These are phyloP conservation scores for Penicillium vulpinum DNA, from an alignment of 2,329 filamentous ascomycete species.

Conservation along the genomic window DNA sequence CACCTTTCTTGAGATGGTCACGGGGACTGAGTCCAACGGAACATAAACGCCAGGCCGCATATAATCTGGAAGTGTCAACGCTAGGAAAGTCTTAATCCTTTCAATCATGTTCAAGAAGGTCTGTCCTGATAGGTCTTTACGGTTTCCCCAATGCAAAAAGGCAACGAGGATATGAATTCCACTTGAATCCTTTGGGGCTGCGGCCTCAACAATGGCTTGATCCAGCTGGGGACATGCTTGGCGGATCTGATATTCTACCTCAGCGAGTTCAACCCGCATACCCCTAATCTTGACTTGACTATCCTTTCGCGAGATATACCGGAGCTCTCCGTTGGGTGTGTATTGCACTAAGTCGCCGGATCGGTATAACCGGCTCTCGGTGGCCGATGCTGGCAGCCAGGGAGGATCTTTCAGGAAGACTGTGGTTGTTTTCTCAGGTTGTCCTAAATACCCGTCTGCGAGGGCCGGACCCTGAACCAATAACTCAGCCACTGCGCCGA, in stretches of 20 bases:
- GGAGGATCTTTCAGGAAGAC: constrained; percentile 20
- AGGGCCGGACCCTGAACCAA: constrained; percentile 41
- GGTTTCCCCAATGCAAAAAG: neutral
- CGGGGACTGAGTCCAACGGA: neutral
- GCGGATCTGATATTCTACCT: constrained; percentile 39
- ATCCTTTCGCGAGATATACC: constrained; percentile 55
- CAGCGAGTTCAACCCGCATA: constrained; percentile 57
- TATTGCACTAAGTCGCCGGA: constrained; percentile 15
- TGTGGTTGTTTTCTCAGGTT: constrained; percentile 11
- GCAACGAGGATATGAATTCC: neutral
- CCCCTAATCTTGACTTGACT: constrained; percentile 62
- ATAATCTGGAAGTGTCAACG: neutral
- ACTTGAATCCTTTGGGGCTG: neutral
- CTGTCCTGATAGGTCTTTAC: neutral
- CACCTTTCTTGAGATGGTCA: neutral
- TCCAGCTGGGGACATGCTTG: neutral
- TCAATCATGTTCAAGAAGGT: neutral
- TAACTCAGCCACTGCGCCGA: constrained; percentile 44
- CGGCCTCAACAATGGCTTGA: neutral
- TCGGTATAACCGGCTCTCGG: neutral
- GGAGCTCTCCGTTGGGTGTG: constrained; percentile 13
- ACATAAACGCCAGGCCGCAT: neutral
- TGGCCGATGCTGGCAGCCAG: constrained; percentile 10
- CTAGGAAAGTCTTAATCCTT: neutral
- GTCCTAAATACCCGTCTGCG: constrained; percentile 32